Evolutionary conservation across 2,329 filamentous ascomycete genomes (phyloP), one percentile per base, ranked within the genome.

Genomic region (Sporothrix sp.): DNA sequence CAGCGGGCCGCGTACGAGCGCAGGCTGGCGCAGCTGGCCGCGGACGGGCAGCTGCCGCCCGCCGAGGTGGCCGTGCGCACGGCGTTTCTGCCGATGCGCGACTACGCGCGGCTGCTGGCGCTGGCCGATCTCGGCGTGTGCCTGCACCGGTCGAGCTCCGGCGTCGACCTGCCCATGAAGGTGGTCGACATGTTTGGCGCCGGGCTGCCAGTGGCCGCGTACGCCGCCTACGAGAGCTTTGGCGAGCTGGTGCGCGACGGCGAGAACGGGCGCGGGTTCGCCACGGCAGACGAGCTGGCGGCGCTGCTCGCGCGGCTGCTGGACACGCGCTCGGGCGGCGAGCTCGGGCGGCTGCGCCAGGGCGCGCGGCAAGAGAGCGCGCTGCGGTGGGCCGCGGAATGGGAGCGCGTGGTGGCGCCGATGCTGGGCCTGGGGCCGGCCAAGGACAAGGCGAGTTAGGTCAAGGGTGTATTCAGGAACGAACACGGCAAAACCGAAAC

Each of bases 101-200:
- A 95, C 65, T 98, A 98, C 63, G 91, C 93, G 1, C 74, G 72
- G 1, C 75, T 98, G 4, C 79, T 98, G 27, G 86, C 84, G 10
- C 84, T 84, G 39, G 89, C 93, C 3, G 91, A 96, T 60, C 72
- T 98, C 0, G 93, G 93, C 9, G 80, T 98, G 21, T 95, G 87
- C 51, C 71, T 98, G 23, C 93, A 98, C 69, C 95, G 81, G 57
- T 96, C 89, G 13, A 94, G 86, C 58, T 95, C 88, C 2, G 93
- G 93, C 1, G 89, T 98, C 0, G 93, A 98, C 66, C 72, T 98
- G 18, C 93, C 93, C 0, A 98, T 98, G 93, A 98, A 98, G 68
- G 89, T 98, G 1, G 90, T 98, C 13, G 93, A 98, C 64, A 96
- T 98, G 90, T 97, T 98, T 64, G 93, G 93, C 2, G 85, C 90